Percentiles rank a stretch among this genome's conserved stretches.
Conservation (phyloP, 1,284 basidiomycete genomes). For the Ceratobasidium papillatum region DNA sequence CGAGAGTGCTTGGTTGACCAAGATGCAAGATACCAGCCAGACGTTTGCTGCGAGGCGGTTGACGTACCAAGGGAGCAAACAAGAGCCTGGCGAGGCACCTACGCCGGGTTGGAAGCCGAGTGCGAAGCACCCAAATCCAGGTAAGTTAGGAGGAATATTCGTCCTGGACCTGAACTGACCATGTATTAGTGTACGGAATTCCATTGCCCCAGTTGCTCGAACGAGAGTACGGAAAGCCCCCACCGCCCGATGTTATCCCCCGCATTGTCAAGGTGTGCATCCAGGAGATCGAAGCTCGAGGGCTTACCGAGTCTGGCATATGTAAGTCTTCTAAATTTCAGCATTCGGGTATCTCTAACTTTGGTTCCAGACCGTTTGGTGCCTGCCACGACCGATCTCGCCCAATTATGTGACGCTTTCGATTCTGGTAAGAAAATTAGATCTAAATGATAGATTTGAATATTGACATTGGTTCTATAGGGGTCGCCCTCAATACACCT, state of each 20-base stretch:
- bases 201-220: constrained; percentile 71
- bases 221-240: constrained; percentile 64
- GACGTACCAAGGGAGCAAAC: constrained; percentile 75
- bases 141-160: no score
- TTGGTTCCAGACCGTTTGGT: constrained; percentile 73
- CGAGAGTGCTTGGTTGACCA: constrained; percentile 77
- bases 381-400: constrained; percentile 76
- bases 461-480: constrained; percentile 26
- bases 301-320: constrained; percentile 80
- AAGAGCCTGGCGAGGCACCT: constrained; percentile 65
- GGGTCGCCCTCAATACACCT: constrained; percentile 56
- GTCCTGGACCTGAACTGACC: no score
- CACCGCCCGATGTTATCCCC: constrained; percentile 67
- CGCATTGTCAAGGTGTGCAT: constrained; percentile 70
- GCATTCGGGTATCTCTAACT: neutral
- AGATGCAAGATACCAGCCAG: constrained; percentile 72
- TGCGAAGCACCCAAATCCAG: constrained; percentile 64
- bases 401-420: constrained; percentile 71
- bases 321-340: constrained; percentile 61
- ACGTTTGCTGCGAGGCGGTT: constrained; percentile 77
- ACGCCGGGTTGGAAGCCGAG: constrained; percentile 31
- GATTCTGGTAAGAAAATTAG: constrained; percentile 63
- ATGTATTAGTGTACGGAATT: constrained; percentile 75
- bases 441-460: neutral
- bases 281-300: constrained; percentile 73